Evolutionary conservation across 2,329 filamentous ascomycete genomes (phyloP).

Genomic region (Epichloe amarillans): DNA sequence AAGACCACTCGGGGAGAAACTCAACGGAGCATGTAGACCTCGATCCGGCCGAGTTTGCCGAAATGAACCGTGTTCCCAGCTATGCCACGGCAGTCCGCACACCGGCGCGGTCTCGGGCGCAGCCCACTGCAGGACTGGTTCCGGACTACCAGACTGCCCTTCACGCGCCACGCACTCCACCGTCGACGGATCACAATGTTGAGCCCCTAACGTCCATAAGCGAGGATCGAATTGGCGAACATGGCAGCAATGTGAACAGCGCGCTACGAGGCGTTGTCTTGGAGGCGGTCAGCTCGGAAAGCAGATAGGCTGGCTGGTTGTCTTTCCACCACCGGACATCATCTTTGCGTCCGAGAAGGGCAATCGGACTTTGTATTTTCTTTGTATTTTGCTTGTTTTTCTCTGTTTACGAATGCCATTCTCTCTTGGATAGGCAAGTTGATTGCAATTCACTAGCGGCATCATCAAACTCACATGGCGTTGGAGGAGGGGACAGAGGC

Average conservation of each 20-base stretch:
- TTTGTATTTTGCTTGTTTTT: background rate
- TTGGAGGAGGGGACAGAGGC: background rate
- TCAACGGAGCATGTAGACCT: slow-evolving; percentile 45
- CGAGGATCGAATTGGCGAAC: slow-evolving; percentile 17
- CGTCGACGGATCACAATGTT: slow-evolving; percentile 18
- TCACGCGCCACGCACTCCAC: slow-evolving; percentile 37
- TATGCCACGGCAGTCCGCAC: slow-evolving; percentile 62
- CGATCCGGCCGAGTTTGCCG: slow-evolving; percentile 46
- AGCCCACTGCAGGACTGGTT: slow-evolving; percentile 34
- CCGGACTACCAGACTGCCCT: slow-evolving; percentile 55
- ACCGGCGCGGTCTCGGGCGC: slow-evolving; percentile 40
- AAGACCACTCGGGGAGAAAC: slow-evolving; percentile 36
- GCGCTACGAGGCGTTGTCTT: background rate
- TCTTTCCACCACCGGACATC: background rate
- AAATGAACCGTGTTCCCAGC: slow-evolving; percentile 61
- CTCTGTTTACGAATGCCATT: background rate
- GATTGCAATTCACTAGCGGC: background rate
- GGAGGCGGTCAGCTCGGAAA: background rate
- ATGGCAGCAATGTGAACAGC: background rate
- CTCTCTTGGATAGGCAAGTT: background rate
- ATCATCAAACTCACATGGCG: background rate
- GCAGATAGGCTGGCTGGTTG: background rate
- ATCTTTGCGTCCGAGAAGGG: background rate
- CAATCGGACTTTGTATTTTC: background rate
- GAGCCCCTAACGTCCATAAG: slow-evolving; percentile 20